These are phyloP conservation scores for Microcyclosporella mali DNA, from an alignment of 2,329 filamentous ascomycete species.

Conservation along the genomic window DNA sequence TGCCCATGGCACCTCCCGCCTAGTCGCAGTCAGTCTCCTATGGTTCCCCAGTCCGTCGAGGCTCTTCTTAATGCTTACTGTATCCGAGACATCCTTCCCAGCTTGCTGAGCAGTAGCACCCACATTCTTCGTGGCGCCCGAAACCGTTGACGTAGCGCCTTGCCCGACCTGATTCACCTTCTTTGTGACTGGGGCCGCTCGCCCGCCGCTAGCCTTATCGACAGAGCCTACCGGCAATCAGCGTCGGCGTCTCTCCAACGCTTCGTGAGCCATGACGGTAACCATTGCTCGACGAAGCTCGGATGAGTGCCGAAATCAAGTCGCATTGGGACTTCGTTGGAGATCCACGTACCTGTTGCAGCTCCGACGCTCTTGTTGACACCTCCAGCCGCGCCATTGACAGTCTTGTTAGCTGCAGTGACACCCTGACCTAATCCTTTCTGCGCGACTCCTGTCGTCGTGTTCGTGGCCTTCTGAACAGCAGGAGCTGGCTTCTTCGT, in stretches of 20 bases:
- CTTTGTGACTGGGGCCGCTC: slow-evolving; percentile 26
- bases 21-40: too few species aligned
- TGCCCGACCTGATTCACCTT: slow-evolving; percentile 32
- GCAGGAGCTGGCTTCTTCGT: slow-evolving; percentile 11
- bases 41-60: too few species aligned
- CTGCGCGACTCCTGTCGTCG: slow-evolving; percentile 23
- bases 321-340: slow-evolving; percentile 11
- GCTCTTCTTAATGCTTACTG: too few species aligned
- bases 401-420: slow-evolving; percentile 24
- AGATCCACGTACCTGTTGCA: slow-evolving; percentile 27
- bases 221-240: slow-evolving; percentile 22
- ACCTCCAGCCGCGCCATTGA: slow-evolving; percentile 18
- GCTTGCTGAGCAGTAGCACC: slow-evolving; percentile 30
- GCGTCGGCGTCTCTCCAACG: slow-evolving; percentile 14
- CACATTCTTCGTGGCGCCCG: slow-evolving; percentile 32
- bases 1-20: slow-evolving; percentile 22
- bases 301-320: slow-evolving; percentile 18
- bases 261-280: slow-evolving; percentile 25
- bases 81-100: slow-evolving; percentile 30
- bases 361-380: slow-evolving; percentile 22
- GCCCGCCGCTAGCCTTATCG: slow-evolving; percentile 31
- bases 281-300: slow-evolving; percentile 16
- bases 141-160: slow-evolving; percentile 31
- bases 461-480: slow-evolving; percentile 13
- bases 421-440: slow-evolving; percentile 23